Evolutionary conservation across 345 rosid species (phyloP), one percentile per base, ranked within the genome.

Genomic region (Sonneratia alba): DNA sequence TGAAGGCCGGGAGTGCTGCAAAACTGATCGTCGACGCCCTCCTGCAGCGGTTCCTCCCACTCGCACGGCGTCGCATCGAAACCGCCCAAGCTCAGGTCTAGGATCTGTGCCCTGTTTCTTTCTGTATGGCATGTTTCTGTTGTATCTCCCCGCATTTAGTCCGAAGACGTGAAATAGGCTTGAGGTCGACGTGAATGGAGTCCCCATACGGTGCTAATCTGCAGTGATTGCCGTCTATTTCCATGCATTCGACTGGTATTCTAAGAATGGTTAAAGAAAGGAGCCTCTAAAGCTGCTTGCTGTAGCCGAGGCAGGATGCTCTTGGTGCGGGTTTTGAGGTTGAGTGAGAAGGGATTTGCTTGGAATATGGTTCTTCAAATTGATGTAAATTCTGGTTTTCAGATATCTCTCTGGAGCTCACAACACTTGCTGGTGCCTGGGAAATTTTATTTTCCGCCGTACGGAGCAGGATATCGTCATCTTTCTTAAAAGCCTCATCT

Each of bases 31-130:
- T 95, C 49, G 98, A 92, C 76, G 97, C 99, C 55, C 81, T 95
- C 77, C 89, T 95, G 66, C 99, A 92, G 83, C 97, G 96, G 49
- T 95, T 95, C 75, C 89, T 95, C 13, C 99, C 99, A 37, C 96
- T 92, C 63, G 99, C 98, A 7, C 75, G 99, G 70, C 97, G 97
- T 27, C 96, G 97, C 74, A 95, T 95, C 74, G 98, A 95, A 83
- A 95, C 99, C 7, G 99, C 99, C 72, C 99, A 95, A 76, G 98
- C 97, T 73, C 99, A 95, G 96, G 98, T 93, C 68, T 1, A 68
- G 69, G 22, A 40, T 66, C 36, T 71, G 51, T 75, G 48, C 66
- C 76, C 51, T 10, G 5, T 70, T 22, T 57, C 63, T 57, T 22
- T n/a, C 11, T 22, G 62, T n/a, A 13, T 9, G 14, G 15, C 51